Evolutionary conservation across 805 yeast genomes (phyloP).

Genomic region (Isabelozyma pseudorhagii): DNA sequence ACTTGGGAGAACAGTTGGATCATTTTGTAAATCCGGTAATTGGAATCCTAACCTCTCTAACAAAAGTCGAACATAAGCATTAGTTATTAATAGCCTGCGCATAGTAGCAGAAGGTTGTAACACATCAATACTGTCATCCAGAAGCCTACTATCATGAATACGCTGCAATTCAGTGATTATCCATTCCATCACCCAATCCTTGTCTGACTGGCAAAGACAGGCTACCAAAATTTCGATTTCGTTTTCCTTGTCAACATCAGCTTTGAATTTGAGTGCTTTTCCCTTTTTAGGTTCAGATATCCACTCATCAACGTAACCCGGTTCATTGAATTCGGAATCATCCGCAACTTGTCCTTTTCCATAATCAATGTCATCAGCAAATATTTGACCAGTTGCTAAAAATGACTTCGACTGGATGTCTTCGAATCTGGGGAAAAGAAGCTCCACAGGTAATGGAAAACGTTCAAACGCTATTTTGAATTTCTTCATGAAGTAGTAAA

Average conservation of each 20-base stretch:
- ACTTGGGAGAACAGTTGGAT: background rate
- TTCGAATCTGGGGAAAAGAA: slow-evolving; percentile 62
- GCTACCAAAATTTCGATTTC: slow-evolving; percentile 51
- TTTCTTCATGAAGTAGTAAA: slow-evolving; percentile 61
- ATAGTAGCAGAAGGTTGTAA: slow-evolving; percentile 12
- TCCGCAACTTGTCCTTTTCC: background rate
- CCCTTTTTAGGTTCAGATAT: slow-evolving; percentile 25
- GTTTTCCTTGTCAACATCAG: slow-evolving; percentile 36
- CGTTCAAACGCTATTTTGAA: slow-evolving; percentile 45
- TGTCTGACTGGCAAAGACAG: slow-evolving; percentile 44
- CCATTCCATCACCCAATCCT: slow-evolving; percentile 42
- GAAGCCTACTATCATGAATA: slow-evolving; percentile 20
- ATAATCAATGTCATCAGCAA: slow-evolving; percentile 6
- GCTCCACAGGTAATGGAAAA: slow-evolving; percentile 59
- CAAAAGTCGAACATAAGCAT: slow-evolving; percentile 48
- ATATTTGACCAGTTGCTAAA: slow-evolving; percentile 58
- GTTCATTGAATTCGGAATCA: background rate
- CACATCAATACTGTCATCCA: slow-evolving; percentile 9
- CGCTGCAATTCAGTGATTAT: slow-evolving; percentile 34
- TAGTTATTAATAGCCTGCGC: slow-evolving; percentile 37
- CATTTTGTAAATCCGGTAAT: slow-evolving; percentile 26
- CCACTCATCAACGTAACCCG: slow-evolving; percentile 2
- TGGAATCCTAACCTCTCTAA: slow-evolving; percentile 45
- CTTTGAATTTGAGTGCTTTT: slow-evolving; percentile 30
- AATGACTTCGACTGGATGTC: slow-evolving; percentile 44